Evolutionary conservation across 441 rosid genomes (phyloP), one percentile per base, ranked within the genome.

Genomic region (Eutrema salsugineum): DNA sequence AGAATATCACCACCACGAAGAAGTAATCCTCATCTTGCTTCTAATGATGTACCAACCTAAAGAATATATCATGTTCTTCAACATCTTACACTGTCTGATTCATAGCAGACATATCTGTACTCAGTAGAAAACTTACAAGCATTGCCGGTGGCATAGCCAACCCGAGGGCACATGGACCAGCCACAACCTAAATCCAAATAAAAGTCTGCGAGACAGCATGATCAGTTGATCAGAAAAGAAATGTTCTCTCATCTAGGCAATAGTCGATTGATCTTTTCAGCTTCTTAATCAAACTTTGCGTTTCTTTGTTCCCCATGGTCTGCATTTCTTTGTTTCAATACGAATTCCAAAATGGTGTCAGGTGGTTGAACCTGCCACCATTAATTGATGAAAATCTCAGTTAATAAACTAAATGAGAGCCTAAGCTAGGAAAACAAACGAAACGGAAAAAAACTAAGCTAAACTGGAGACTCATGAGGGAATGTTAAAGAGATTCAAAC

Each of bases 151-250:
- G 99, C 39, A 97, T 92, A 73, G 99, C 97, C 80, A 94, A 82
- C 77, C 99, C 99, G 69, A 94, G 96, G 75, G 99, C 97, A 82
- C 99, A 90, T 47, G 99, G 99, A 87, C 99, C 92, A 77, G 99
- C 97, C 82, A 92, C 83, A 79, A 94, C 99, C 97, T 94, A 87
- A 47, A 72, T 60, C 80, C 80, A 57, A 43, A 80, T 6, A 64
- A 40, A 59, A 49, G 73, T 83, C 49, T 38, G 47, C 53, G 35
- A 61, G 64, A 22, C 42, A 42, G 33, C 36, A 48, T 48, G 47
- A 56, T 55, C 9, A 54, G n/a, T n/a, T n/a, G n/a, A n/a, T n/a
- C n/a, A n/a, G n/a, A n/a, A n/a, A n/a, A n/a, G n/a, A n/a, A n/a
- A n/a, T n/a, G n/a, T n/a, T n/a, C n/a, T n/a, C n/a, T n/a, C n/a